These are phyloP conservation scores for Cenchrus fungigraminus DNA, from an alignment of 176 grass and related monocot species.

Conservation along the genomic window DNA sequence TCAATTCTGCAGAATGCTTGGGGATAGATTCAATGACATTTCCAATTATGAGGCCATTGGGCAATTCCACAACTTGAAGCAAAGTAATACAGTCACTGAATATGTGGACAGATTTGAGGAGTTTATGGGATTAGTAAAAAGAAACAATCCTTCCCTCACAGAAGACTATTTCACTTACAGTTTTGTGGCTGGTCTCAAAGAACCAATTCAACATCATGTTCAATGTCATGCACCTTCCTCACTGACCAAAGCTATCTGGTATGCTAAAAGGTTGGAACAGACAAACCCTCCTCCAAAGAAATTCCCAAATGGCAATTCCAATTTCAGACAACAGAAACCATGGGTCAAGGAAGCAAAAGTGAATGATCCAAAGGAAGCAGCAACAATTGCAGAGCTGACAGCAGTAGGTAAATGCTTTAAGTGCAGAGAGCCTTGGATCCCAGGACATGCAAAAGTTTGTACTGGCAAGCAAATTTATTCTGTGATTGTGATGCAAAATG, in stretches of 20 bases:
- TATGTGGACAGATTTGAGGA: too few species aligned
- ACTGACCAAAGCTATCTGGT: neutral
- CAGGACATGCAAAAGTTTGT: neutral
- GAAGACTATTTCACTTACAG: too few species aligned
- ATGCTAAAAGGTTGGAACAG: neutral
- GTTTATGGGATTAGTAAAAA: too few species aligned
- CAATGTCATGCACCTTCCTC: too few species aligned
- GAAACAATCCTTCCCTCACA: too few species aligned
- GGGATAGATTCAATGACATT: neutral
- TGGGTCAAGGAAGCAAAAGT: neutral
- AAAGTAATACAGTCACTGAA: neutral
- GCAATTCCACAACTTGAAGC: neutral
- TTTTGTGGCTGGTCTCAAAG: too few species aligned
- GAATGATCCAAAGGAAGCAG: too few species aligned
- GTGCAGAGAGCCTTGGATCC: neutral
- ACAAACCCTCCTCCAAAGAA: neutral
- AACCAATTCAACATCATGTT: too few species aligned
- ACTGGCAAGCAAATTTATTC: neutral
- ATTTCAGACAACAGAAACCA: too few species aligned
- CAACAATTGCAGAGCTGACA: neutral
- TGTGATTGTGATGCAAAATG: neutral
- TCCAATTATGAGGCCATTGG: rapidly evolving
- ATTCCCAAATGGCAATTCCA: rapidly evolving
- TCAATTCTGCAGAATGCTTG: neutral
- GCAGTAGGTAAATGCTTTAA: neutral